A percentile compares a stretch with the other conserved stretches of the same genome.
These are phyloP conservation scores for Zizania palustris DNA, from an alignment of 202 grass and related monocot genomes.

Conservation along the genomic window DNA sequence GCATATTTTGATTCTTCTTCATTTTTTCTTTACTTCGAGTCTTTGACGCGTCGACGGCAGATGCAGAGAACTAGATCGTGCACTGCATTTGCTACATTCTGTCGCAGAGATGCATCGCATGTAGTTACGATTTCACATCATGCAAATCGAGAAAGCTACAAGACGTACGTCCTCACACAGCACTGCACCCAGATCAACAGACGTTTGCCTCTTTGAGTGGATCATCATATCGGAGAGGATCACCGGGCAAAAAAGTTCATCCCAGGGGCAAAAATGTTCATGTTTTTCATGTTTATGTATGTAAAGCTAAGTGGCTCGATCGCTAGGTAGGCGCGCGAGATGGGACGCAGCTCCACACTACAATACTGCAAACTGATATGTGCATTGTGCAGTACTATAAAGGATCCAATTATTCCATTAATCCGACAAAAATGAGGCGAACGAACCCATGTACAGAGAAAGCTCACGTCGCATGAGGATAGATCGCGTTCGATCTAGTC, in stretches of 20 bases:
- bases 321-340: no score
- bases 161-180: neutral
- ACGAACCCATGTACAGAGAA: no score
- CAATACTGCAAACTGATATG: no score
- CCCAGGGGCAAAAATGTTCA: neutral
- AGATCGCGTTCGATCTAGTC: no score
- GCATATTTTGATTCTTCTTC: neutral
- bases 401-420: no score
- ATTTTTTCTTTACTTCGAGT: neutral
- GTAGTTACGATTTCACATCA: conserved; percentile 1
- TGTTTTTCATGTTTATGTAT: neutral
- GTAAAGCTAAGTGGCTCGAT: no score
- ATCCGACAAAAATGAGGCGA: no score
- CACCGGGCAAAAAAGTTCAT: neutral
- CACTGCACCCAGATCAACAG: neutral
- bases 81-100: conserved; percentile 8
- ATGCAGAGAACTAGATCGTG: conserved; percentile 28
- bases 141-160: neutral
- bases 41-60: conserved; percentile 28
- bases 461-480: no score
- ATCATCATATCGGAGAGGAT: neutral
- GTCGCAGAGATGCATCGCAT: conserved; percentile 21
- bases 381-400: no score
- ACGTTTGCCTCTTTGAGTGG: neutral
- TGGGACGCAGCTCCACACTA: no score